Base-by-base conservation (phyloP, 768 basidiomycete genomes). In the Rhodotorula graminis region DNA sequence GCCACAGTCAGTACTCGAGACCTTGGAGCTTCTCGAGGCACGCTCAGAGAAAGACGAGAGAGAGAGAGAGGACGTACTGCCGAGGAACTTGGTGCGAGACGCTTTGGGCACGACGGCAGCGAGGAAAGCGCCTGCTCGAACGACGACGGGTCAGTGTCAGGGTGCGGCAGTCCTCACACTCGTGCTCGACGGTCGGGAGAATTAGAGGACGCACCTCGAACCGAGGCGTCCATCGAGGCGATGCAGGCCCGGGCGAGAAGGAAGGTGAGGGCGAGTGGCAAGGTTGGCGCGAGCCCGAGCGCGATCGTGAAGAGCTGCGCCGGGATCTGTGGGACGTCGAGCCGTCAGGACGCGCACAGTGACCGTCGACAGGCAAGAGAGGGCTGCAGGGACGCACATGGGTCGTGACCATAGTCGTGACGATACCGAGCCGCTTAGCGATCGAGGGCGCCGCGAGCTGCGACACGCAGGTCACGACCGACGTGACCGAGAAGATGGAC, bases 331-430 rank as follows among this genome's bases (percentile, higher is more conserved):
- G 37, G 23, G 25, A 18, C 29, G 14, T 9, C 1, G 31, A 44
- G 12, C 10, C 61, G 27, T 14, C 44, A 46, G 42, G 23, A 10
- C 6, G 3, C 25, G 49, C 49, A 23, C 19, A n/a, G n/a, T n/a
- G n/a, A n/a, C 2, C 33, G 12, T 23, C 18, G 25, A 40, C 29
- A 15, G 33, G 40, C 58, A 18, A 1, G 18, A 29, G 19, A 53
- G 12, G 29, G 49, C 8, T 12, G 57, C 70, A 66, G 33, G 59
- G 7, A 3, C 27, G 42, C 59, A 57, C 59, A 21, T 74, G 73
- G 3, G 73, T 74, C 14, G 61, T 65, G n/a, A 74, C 73, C 73
- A 74, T 74, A 0, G 73, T 74, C 7, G 31, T 29, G 37, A 74
- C 70, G 58, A 70, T 61, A 0, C 73, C 73, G 18, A 56, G 27